phyloP scores from a whole-genome alignment of 1,284 basidiomycete genomes.

The Kalmanozyma brasiliensis region DNA sequence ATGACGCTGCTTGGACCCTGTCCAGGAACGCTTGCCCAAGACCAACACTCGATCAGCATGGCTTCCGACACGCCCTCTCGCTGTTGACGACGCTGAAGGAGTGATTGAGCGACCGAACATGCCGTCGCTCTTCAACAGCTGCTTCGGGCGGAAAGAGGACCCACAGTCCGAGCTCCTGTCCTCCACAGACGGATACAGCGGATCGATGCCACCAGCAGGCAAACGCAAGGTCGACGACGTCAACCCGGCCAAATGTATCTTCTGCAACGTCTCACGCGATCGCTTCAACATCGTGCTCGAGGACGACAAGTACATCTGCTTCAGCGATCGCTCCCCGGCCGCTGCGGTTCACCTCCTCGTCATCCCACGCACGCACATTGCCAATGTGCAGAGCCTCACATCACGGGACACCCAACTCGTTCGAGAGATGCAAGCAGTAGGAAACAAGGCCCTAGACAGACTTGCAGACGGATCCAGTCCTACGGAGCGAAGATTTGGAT shows the following conservation, averaged over 20 bases:
- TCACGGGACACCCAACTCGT: conserved; percentile 68
- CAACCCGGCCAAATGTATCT: conserved; percentile 70
- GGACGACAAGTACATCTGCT: conserved; percentile 75
- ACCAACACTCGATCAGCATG: not conserved
- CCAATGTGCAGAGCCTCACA: conserved; percentile 70
- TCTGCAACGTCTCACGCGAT: conserved; percentile 73
- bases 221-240: conserved; percentile 24
- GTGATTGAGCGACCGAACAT: no score
- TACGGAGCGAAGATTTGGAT: conserved; percentile 54
- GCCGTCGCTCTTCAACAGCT: conserved; percentile 21
- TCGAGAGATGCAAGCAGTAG: conserved; percentile 74
- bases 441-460: conserved; percentile 72
- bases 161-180: not conserved
- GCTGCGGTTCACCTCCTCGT: conserved; percentile 75
- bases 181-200: not conserved
- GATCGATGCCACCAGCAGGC: conserved; percentile 10
- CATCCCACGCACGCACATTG: conserved; percentile 74
- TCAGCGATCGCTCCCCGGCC: conserved; percentile 75
- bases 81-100: no score
- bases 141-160: conserved; percentile 15
- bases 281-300: conserved; percentile 75
- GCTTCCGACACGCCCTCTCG: no score
- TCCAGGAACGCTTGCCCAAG: not conserved
- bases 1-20: conserved; percentile 9
- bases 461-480: conserved; percentile 16